Base-by-base conservation (phyloP, 768 basidiomycete species). In the Lentinula sp. region DNA sequence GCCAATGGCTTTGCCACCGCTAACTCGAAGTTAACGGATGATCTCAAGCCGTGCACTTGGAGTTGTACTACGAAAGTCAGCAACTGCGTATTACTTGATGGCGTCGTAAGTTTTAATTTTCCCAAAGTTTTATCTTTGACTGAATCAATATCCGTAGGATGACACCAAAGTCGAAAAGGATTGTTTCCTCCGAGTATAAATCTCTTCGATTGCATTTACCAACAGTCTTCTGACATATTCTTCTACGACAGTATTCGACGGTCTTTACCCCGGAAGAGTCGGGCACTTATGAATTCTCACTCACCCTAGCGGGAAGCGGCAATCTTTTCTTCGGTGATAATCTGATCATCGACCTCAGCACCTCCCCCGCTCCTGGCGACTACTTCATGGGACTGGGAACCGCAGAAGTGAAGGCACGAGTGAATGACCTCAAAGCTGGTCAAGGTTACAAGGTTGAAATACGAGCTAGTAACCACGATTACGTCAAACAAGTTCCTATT, bases 251-350 rank as follows among this genome's bases (percentile, higher is more conserved):
- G 78, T 78, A 75, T 53, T 71, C 74, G 6, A 70, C 79, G 6
- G 75, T 67, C 36, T 81, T 85, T 69, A 70, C 73, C 35, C 84
- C 83, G 41, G 76, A 84, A 66, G 75, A 83, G 74, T 69, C 77
- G 68, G 76, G 82, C 23, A 75, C 83, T 66, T 77, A 80, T 74
- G 78, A 82, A 58, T 70, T 87, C 52, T 79, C 78, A 2, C 66
- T 81, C 57, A 78, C 70, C 64, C 63, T 79, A 51, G 76, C 78
- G 15, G 80, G 80, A 20, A 59, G 66, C 6, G 81, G 77, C 23
- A 81, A 79, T 64, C 71, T 87, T 20, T 86, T 80, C 73, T 62
- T 87, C 54, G 77, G 85, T 63, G 70, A 74, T 20, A 72, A 79
- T 42, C 72, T 80, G 15, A 61, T 78, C 57, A 74, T 83, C 48